phyloP scores from a whole-genome alignment of 2,329 filamentous ascomycete genomes.

The Scedosporium aurantiacum region DNA sequence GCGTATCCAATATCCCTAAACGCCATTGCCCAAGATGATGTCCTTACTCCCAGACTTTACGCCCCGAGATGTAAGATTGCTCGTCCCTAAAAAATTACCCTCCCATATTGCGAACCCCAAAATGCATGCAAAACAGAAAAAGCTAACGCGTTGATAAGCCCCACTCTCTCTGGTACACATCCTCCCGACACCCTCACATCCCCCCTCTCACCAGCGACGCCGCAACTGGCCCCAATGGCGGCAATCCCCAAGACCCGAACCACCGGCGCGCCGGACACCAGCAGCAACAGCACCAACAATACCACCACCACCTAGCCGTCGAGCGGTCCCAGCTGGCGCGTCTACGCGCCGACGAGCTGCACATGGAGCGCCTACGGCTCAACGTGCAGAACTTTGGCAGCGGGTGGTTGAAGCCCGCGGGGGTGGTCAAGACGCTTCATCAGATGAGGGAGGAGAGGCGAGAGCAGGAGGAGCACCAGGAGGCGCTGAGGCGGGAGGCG shows the following conservation, averaged over 20 bases:
- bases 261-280: conserved; percentile 12
- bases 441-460: conserved; percentile 81
- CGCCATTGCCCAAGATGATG: conserved; percentile 35
- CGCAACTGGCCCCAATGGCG: conserved; percentile 17
- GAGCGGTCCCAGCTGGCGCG: conserved; percentile 54
- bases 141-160: conserved; percentile 35
- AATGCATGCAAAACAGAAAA: neutral
- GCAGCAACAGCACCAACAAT: conserved; percentile 19
- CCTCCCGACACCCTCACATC: conserved; percentile 40
- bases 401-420: conserved; percentile 82
- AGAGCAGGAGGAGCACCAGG: conserved; percentile 77
- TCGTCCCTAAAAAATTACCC: neutral
- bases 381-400: conserved; percentile 82
- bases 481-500: conserved; percentile 59
- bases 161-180: conserved; percentile 63
- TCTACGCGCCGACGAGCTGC: conserved; percentile 65
- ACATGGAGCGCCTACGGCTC: conserved; percentile 62
- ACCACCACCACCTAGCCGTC: conserved; percentile 30
- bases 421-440: conserved; percentile 78
- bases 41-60: conserved; percentile 55
- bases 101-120: neutral
- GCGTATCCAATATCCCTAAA: neutral
- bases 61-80: conserved; percentile 53
- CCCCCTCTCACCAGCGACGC: conserved; percentile 23
- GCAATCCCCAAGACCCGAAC: conserved; percentile 19